Conservation (phyloP, 2,329 filamentous ascomycete species). For the Alternaria angustiovoidea region DNA sequence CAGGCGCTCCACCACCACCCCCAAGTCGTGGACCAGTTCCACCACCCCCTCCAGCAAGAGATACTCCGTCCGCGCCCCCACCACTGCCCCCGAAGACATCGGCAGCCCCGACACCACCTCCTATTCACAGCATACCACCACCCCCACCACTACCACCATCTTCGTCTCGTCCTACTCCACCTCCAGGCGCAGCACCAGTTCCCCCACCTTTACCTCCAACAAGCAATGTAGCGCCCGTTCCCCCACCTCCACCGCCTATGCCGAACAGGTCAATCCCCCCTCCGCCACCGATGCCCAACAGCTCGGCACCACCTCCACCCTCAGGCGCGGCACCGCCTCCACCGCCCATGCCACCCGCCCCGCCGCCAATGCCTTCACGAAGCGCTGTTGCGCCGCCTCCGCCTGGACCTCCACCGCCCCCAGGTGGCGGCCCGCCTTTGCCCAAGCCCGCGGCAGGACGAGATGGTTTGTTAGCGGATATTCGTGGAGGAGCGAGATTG, state of each 20-base stretch:
- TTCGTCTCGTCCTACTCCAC: conserved; percentile 38
- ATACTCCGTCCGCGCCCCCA: conserved; percentile 50
- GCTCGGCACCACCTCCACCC: conserved; percentile 18
- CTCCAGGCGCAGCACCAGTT: conserved; percentile 36
- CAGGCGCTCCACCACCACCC: conserved; percentile 77
- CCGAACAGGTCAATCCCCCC: conserved; percentile 1
- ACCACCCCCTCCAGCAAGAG: conserved; percentile 57
- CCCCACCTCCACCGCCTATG: conserved; percentile 28
- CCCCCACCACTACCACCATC: conserved; percentile 38
- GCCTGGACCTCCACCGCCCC: conserved; percentile 44
- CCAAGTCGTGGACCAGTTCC: conserved; percentile 75
- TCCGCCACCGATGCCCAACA: conserved; percentile 15
- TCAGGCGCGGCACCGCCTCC: conserved; percentile 42
- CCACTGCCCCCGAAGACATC: conserved; percentile 48
- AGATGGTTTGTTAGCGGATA: conserved; percentile 72
- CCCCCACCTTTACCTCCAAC: conserved; percentile 40
- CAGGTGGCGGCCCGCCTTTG: conserved; percentile 32
- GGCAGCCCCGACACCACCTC: conserved; percentile 66
- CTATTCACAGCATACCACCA: conserved; percentile 54
- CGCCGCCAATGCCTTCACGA: conserved; percentile 45
- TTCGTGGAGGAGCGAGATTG: conserved; percentile 70
- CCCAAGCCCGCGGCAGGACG: conserved; percentile 58
- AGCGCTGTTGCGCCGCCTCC: conserved; percentile 40
- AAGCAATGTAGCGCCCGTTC: conserved; percentile 38
- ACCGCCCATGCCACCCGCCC: conserved; percentile 47